These are phyloP conservation scores for Exophiala aquamarina DNA, from an alignment of 2,329 filamentous ascomycete genomes.

Conservation along the genomic window DNA sequence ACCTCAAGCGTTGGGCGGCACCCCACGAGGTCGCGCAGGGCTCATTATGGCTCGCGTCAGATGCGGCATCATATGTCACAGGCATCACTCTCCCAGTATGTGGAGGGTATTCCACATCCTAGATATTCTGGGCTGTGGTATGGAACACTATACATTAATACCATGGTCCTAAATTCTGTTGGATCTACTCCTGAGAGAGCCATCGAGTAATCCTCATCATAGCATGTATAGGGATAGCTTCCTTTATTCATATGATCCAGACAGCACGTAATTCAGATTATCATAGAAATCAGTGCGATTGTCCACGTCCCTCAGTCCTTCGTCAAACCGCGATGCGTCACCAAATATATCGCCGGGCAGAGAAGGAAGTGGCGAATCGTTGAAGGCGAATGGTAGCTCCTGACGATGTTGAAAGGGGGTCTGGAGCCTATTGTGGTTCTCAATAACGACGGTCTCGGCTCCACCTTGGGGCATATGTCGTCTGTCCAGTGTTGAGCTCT, in stretches of 20 bases:
- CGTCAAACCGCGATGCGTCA: background rate
- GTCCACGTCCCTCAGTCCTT: background rate
- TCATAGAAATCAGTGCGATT: background rate
- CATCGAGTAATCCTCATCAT: too few relatives aligned
- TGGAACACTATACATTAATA: too few relatives aligned
- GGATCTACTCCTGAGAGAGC: too few relatives aligned
- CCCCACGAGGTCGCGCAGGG: conserved; percentile 36
- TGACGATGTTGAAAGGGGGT: background rate
- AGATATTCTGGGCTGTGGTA: too few relatives aligned
- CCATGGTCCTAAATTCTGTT: too few relatives aligned
- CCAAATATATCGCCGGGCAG: background rate
- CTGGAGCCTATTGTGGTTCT: background rate
- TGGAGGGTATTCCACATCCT: conserved; percentile 26
- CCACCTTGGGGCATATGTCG: too few relatives aligned
- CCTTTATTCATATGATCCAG: background rate
- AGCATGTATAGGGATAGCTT: too few relatives aligned
- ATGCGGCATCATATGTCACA: conserved; percentile 34
- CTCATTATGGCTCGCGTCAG: conserved; percentile 36
- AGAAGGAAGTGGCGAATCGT: background rate
- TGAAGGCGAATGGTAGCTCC: background rate
- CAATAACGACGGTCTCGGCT: too few relatives aligned
- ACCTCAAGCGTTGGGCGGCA: conserved; percentile 11
- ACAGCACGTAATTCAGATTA: background rate
- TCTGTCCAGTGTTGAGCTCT: too few relatives aligned
- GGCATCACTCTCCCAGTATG: conserved; percentile 34